Evolutionary conservation across 2,329 filamentous ascomycete genomes (phyloP), one percentile per base, ranked within the genome.

Genomic region (Trichoderma afroharzianum): DNA sequence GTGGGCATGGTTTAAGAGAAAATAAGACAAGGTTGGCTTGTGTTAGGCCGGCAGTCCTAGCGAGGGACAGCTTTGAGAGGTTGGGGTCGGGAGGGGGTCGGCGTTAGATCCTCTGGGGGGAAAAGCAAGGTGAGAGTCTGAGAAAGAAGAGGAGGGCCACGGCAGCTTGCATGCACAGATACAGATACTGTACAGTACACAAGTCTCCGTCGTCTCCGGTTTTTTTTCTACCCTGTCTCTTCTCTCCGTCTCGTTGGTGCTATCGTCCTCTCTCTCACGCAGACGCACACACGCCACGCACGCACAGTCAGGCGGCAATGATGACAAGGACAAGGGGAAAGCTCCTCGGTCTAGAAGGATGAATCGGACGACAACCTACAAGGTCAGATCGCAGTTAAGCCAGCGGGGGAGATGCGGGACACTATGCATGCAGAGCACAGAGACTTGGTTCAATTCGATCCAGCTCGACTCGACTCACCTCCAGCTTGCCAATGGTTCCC

Each of bases 1-100:
- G 72, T 64, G 70, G 70, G 59, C 70, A 73, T 73, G 72, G 64
- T 72, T 63, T 66, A 39, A 24, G 39, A 32, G 24, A 18, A 39
- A 43, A n/a, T 39, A 36, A 28, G 33, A 15, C 24, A 58, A 59
- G 53, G 64, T 36, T 32, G 57, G 66, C 15, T 66, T 47, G 39
- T 69, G 66, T 32, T 69, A 69, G 66, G 55, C 66, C 50, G 66
- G 47, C 66, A 18, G 58, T 62, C 39, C 66, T 57, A 53, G 47
- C 66, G 57, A 69, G 57, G 47, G 53, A 62, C 36, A 62, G 55
- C 57, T 69, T 39, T 55, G 66, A 28, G 66, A 58, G 66, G 26
- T 43, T 26, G 39, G 66, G 66, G 55, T 61, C 28, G 28, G 64
- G 63, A 43, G 63, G 63, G 63, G 50, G 53, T 36, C 50, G 32